phyloP scores from a whole-genome alignment of 2,329 filamentous ascomycete genomes.

The Fusarium zealandicum region DNA sequence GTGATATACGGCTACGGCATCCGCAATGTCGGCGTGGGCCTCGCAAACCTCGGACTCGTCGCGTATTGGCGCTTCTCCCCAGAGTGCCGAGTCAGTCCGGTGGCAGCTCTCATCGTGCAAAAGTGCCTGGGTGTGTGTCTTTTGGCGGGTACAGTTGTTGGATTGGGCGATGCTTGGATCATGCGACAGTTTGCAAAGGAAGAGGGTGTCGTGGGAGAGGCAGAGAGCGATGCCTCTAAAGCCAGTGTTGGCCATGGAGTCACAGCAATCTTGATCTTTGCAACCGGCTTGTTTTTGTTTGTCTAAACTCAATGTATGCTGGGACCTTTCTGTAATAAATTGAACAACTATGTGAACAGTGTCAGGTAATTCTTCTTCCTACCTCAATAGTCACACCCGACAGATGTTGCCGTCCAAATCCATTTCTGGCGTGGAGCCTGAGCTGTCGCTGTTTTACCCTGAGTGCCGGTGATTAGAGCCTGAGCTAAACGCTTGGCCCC shows the following conservation, averaged over 20 bases:
- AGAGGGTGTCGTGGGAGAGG: constrained; percentile 7
- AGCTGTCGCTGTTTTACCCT: too few species aligned
- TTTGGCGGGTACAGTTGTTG: constrained; percentile 19
- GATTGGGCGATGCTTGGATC: constrained; percentile 23
- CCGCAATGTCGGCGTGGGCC: constrained; percentile 12
- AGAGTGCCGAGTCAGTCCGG: constrained; percentile 5
- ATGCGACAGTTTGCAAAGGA: constrained; percentile 20
- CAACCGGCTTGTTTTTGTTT: constrained; percentile 23
- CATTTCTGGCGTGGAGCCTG: too few species aligned
- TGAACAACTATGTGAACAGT: too few species aligned
- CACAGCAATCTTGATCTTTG: constrained; percentile 8
- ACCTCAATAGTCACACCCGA: too few species aligned
- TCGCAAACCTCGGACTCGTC: constrained; percentile 21
- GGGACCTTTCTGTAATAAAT: background rate
- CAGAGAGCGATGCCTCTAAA: constrained; percentile 3
- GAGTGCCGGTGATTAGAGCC: too few species aligned
- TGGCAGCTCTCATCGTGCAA: constrained; percentile 2
- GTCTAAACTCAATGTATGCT: background rate
- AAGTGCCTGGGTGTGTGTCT: constrained; percentile 26
- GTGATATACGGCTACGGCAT: constrained; percentile 19
- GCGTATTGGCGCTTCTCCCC: constrained; percentile 29
- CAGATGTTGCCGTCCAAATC: too few species aligned
- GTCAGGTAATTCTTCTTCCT: too few species aligned
- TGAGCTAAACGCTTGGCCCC: too few species aligned
- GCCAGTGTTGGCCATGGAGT: constrained; percentile 24